Evolutionary conservation across 805 yeast species (phyloP), one percentile per base, ranked within the genome.

Genomic region (Candida andamanensis): DNA sequence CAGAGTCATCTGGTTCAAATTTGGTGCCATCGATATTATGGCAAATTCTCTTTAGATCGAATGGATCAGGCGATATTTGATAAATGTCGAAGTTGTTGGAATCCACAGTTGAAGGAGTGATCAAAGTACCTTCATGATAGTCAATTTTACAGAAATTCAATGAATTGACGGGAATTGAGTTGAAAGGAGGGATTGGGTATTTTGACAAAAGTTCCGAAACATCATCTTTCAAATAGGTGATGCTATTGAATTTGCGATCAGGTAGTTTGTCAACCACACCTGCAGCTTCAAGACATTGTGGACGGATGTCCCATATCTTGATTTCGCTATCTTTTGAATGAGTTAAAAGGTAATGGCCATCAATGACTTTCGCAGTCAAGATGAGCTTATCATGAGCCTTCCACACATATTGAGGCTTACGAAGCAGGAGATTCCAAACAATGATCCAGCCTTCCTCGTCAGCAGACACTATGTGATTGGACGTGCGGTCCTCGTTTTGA

Each of bases 141-240:
- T 68, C 78, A n/a, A 79, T 76, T 33, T 78, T 76, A 43, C 86
- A 72, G 52, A 80, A 85, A 45, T 83, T 85, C 41, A 85, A 58
- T 4, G 85, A 65, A 51, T 85, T 85, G 26, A 82, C 81, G 5
- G 87, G 87, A 42, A 81, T 63, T 12, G 71, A 67, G 39, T 69
- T 30, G 24, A 41, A 15, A 26, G 29, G 8, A 5, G 46, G 46
- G 8, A 27, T 19, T 11, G 39, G 35, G 22, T 42, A 42, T 23
- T 30, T 25, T 7, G 29, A 22, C n/a, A 23, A 15, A 8, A 39
- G 25, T 17, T 26, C 35, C 72, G 78, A 7, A 5, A 24, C 26
- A 11, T 43, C 34, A 20, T 34, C 41, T 5, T 26, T 28, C 19
- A 37, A 13, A 41, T 42, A 37, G 25, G 47, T 35, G 33, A 37